These are phyloP conservation scores for Colletotrichum lentis DNA, from an alignment of 2,329 filamentous ascomycete genomes.

Conservation along the genomic window DNA sequence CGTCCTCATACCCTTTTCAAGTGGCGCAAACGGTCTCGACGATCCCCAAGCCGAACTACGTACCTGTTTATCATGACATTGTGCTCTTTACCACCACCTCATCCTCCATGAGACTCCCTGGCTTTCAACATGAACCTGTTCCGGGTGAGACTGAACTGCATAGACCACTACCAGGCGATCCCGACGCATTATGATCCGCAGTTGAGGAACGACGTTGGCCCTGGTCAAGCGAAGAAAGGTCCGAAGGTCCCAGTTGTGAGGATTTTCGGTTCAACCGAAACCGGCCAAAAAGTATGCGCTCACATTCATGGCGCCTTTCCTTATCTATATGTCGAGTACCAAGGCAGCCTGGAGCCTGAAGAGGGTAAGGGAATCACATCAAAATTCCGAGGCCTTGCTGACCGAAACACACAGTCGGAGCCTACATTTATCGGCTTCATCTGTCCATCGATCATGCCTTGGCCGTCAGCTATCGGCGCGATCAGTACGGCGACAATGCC, in stretches of 20 bases:
- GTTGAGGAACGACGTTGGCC: conserved; percentile 71
- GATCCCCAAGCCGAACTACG: not conserved
- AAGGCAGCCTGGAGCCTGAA: conserved; percentile 70
- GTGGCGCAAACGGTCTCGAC: conserved; percentile 11
- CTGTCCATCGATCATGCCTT: conserved; percentile 91
- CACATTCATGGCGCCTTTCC: conserved; percentile 96
- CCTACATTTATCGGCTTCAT: conserved; percentile 80
- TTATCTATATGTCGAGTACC: conserved; percentile 92
- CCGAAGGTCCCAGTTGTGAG: conserved; percentile 86
- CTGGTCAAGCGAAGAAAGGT: conserved; percentile 66
- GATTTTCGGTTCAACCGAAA: conserved; percentile 91
- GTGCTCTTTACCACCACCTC: not conserved
- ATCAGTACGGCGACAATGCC: conserved; percentile 71
- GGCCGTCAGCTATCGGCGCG: conserved; percentile 82
- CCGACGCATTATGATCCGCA: conserved; percentile 84
- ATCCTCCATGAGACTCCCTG: conserved; percentile 26
- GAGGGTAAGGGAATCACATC: conserved; percentile 63
- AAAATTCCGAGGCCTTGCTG: not conserved
- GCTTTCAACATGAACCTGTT: conserved; percentile 70
- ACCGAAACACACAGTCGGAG: conserved; percentile 62
- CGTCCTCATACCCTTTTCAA: conserved; percentile 6
- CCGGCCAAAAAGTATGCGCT: conserved; percentile 93
- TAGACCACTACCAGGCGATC: conserved; percentile 89
- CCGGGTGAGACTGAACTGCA: conserved; percentile 90
- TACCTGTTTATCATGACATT: conserved; percentile 8